Base-by-base conservation (phyloP, 306 rosid genomes). In the Macrotyloma uniflorum region DNA sequence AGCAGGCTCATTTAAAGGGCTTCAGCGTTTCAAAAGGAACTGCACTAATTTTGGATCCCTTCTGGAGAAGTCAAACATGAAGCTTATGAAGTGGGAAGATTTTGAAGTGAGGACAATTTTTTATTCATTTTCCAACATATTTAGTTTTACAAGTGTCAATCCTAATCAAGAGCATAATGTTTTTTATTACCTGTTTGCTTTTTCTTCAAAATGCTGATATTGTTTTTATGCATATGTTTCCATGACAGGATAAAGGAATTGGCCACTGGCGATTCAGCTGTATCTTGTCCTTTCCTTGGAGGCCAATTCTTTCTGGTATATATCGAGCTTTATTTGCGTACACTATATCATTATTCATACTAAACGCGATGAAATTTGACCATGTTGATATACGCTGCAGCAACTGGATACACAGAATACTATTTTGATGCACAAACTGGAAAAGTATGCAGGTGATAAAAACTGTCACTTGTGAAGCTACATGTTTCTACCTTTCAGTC, bases 341-440 rank as follows among this genome's bases (percentile, higher is more conserved):
- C 1, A 35, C 20, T 16, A 47, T 11, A 62, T 47, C 28, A 47
- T 59, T 77, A 28, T 67, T 61, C 38, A 32, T 53, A 3, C 49
- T 76, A 47, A 46, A 47, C 33, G 72, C 23, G 10, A 59, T 70
- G 40, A 33, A 51, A 57, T 80, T 51, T 85, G 62, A 82, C 32
- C 63, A 46, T 46, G 22, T 78, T 50, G 50, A 36, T 35, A 6
- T 66, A 36, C 77, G 73, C 63, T 88, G 90, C 97, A 92, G 98
- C 98, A 68, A 94, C 97, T 40, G 98, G 97, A 83, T 92, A 89
- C 82, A 94, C 98, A 2, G 97, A 94, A 78, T 94, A 94, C 69
- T 94, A 87, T 51, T 94, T 87, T 83, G 97, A 90, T 83, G 77
- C 83, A 47, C 71, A 84, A 80, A 87, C 98, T 13, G 97, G 97